Evolutionary conservation across 2,329 filamentous ascomycete genomes (phyloP), one percentile per base, ranked within the genome.

Genomic region (Mycocentrospora acerina): DNA sequence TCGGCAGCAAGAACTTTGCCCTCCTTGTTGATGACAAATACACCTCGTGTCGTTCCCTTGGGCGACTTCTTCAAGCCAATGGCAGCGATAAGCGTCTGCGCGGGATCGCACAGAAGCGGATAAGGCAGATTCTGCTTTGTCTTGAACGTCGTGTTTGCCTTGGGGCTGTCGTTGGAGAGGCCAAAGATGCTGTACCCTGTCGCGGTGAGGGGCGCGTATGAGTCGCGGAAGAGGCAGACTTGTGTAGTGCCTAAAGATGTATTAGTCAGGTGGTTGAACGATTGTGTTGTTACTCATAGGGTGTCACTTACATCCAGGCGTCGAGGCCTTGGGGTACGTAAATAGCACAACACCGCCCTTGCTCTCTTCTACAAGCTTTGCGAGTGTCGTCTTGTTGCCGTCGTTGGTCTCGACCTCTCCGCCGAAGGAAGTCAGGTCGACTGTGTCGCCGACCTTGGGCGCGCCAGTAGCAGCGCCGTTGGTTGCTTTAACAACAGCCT

Each of bases 321-420:
- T 98, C 18, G 86, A 93, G 10, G 93, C 93, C 72, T 87, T 94
- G 42, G 93, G 93, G 64, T 97, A 97, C 22, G 90, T 96, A 69
- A 98, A 96, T 19, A 97, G 73, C 24, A 95, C 88, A 29, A 97
- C 86, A 17, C 91, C 93, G 24, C 80, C 77, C 71, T 88, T 83
- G 78, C 90, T 95, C 62, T 86, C 80, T 35, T 89, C 85, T 32
- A 96, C 79, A 16, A 98, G 81, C 55, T 82, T 76, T 71, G 88
- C 85, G 42, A 98, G 74, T 1, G 82, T 89, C 5, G 86, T 90
- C 71, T 85, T 87, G 37, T 77, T 73, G 57, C 90, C 90, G 49
- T 95, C 88, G 52, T 97, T 83, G 47, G 85, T 93, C 74, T 93
- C 82, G 48, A 98, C 72, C 62, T 93, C 83, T 38, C 78, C 79